Percentiles rank a stretch among this genome's conserved stretches.
Conservation (phyloP, 192 early-diverging fungal genomes). For the Rhizoclosmatium globosum region DNA sequence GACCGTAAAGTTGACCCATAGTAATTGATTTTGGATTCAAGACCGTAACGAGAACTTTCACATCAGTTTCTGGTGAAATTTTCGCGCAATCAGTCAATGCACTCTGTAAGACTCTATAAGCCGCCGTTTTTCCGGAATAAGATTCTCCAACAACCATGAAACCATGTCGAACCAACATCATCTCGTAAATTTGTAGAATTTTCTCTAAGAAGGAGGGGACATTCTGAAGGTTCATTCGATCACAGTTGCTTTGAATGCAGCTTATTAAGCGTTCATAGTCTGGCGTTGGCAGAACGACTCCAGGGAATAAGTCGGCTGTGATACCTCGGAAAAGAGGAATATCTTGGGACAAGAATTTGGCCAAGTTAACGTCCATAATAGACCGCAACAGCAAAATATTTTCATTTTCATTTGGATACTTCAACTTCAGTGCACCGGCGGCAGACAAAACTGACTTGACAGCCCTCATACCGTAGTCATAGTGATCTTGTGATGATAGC, state of each 20-base stretch:
- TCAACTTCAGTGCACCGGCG: conserved; percentile 63
- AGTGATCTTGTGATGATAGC: conserved; percentile 69
- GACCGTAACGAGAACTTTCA: conserved; percentile 56
- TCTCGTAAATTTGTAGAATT: conserved; percentile 68
- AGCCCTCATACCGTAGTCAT: conserved; percentile 71
- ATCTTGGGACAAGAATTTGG: conserved; percentile 69
- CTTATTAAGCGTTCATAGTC: conserved; percentile 61
- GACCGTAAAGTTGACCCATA: conserved; percentile 71
- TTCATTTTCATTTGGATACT: conserved; percentile 68
- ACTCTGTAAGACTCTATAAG: conserved; percentile 59
- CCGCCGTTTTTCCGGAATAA: conserved; percentile 64
- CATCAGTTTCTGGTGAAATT: conserved; percentile 49
- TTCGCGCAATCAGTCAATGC: conserved; percentile 62
- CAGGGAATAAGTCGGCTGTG: conserved; percentile 70
- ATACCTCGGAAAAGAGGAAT: conserved; percentile 71
- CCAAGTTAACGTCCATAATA: conserved; percentile 69
- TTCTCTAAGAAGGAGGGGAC: conserved; percentile 67
- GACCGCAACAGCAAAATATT: conserved; percentile 65
- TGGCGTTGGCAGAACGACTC: conserved; percentile 60
- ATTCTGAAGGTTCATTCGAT: conserved; percentile 58
- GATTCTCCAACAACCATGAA: conserved; percentile 70
- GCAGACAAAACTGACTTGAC: conserved; percentile 69
- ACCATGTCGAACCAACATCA: conserved; percentile 70
- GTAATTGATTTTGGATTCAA: conserved; percentile 71
- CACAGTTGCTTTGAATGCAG: conserved; percentile 53